Evolutionary conservation across 495 filamentous ascomycete genomes (phyloP).

Genomic region (Amorphotheca resinae): DNA sequence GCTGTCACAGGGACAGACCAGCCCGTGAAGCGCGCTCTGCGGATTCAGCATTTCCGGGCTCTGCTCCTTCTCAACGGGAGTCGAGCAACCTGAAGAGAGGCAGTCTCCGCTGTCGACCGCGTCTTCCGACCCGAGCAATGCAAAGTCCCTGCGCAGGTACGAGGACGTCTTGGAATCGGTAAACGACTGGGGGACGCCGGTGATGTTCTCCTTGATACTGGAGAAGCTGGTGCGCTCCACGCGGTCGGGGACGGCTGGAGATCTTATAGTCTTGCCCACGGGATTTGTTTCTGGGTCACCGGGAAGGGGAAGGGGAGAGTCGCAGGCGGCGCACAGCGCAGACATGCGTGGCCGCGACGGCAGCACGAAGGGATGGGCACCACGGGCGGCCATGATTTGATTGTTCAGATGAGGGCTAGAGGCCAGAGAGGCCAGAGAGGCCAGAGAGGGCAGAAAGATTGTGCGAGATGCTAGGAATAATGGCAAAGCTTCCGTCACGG

Average conservation of each 20-base stretch:
- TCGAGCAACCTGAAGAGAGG: slow-evolving; percentile 10
- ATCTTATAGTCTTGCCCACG: no score
- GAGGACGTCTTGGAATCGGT: slow-evolving; percentile 52
- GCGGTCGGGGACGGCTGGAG: slow-evolving; percentile 11
- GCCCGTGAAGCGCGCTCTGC: slow-evolving; percentile 31
- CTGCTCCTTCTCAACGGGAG: slow-evolving; percentile 3
- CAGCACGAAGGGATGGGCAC: neutral
- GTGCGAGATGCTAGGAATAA: neutral
- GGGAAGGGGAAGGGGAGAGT: no score
- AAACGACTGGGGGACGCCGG: slow-evolving; percentile 54
- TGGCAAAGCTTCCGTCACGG: neutral
- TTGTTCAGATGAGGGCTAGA: no score
- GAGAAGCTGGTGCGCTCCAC: slow-evolving; percentile 39
- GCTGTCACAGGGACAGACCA: slow-evolving; percentile 58
- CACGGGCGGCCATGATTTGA: neutral
- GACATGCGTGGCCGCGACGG: neutral
- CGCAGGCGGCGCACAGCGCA: no score
- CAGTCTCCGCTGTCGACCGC: slow-evolving; percentile 27
- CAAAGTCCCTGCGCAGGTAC: slow-evolving; percentile 30
- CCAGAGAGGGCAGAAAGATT: no score
- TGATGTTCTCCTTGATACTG: slow-evolving; percentile 41
- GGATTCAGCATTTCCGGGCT: slow-evolving; percentile 5
- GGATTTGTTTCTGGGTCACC: no score
- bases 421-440: no score
- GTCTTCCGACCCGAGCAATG: neutral